Conservation (phyloP, 2,329 filamentous ascomycete genomes). For the Aspergillus sp. region DNA sequence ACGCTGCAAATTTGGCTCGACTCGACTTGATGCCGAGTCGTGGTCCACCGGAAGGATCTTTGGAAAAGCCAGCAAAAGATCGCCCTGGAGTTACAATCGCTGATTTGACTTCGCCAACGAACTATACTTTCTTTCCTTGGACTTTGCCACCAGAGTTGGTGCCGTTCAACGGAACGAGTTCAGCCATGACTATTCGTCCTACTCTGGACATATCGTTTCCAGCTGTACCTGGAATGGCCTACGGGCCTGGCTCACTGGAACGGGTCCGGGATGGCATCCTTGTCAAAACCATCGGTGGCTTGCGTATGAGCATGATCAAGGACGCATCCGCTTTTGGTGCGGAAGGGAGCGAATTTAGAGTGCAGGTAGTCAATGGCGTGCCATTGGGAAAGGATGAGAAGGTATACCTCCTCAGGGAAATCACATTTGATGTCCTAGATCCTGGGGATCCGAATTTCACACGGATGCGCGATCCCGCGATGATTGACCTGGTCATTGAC, state of each 20-base stretch:
- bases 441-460: slow-evolving; percentile 79
- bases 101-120: slow-evolving; percentile 62
- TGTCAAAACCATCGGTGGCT: slow-evolving; percentile 60
- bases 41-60: slow-evolving; percentile 57
- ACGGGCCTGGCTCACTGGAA: slow-evolving; percentile 52
- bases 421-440: slow-evolving; percentile 67
- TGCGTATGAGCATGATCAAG: slow-evolving; percentile 54
- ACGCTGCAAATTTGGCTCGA: slow-evolving; percentile 80
- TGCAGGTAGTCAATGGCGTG: slow-evolving; percentile 78
- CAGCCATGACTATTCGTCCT: slow-evolving; percentile 67
- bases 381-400: slow-evolving; percentile 84
- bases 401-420: slow-evolving; percentile 73
- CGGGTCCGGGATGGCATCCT: slow-evolving; percentile 60
- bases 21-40: slow-evolving; percentile 69
- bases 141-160: slow-evolving; percentile 76
- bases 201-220: slow-evolving; percentile 72
- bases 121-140: slow-evolving; percentile 90
- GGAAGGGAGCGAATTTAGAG: slow-evolving; percentile 45
- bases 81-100: slow-evolving; percentile 57
- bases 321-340: slow-evolving; percentile 37
- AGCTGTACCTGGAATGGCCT: slow-evolving; percentile 49
- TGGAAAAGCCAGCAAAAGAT: slow-evolving; percentile 54
- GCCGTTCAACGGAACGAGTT: slow-evolving; percentile 74
- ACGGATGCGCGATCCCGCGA: slow-evolving; percentile 68
- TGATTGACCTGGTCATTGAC: slow-evolving; percentile 73